These are phyloP conservation scores for Lasiosphaeria miniovina DNA, from an alignment of 495 filamentous ascomycete species.

Conservation along the genomic window DNA sequence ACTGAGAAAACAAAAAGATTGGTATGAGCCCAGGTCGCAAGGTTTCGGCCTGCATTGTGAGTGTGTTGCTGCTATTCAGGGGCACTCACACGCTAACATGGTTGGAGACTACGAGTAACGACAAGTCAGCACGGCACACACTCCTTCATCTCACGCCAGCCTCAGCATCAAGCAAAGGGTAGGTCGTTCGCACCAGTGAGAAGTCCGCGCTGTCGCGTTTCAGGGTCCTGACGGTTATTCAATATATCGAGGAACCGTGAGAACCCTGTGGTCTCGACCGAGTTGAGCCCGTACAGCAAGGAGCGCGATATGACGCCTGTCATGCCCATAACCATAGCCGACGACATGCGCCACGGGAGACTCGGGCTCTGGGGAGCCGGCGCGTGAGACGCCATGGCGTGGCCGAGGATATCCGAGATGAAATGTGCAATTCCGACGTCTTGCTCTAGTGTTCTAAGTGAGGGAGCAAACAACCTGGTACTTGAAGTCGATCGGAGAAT, in stretches of 20 bases:
- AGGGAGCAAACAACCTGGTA: neutral
- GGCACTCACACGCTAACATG: slow-evolving; percentile 89
- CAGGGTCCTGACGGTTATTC: slow-evolving; percentile 66
- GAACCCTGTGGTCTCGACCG: slow-evolving; percentile 65
- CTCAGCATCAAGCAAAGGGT: neutral
- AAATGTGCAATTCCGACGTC: neutral
- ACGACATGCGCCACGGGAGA: slow-evolving; percentile 53
- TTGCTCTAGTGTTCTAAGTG: neutral
- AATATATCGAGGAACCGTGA: slow-evolving; percentile 72
- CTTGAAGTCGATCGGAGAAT: neutral
- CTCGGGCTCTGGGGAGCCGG: slow-evolving; percentile 36
- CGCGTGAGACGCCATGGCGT: slow-evolving; percentile 13
- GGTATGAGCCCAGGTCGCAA: slow-evolving; percentile 3
- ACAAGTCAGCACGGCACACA: slow-evolving; percentile 15
- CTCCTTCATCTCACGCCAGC: neutral
- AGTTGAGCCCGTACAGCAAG: slow-evolving; percentile 51
- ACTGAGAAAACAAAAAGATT: slow-evolving; percentile 42
- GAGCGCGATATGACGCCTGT: slow-evolving; percentile 40
- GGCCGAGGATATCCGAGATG: slow-evolving; percentile 8
- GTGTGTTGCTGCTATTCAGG: neutral
- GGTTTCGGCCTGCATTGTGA: slow-evolving; percentile 19
- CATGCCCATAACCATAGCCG: slow-evolving; percentile 52
- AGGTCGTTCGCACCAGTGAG: slow-evolving; percentile 65
- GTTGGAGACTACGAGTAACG: slow-evolving; percentile 71
- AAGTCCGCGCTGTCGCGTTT: slow-evolving; percentile 68